Base-by-base conservation (phyloP, 805 yeast genomes). In the Schizosaccharomyces osmophilus region DNA sequence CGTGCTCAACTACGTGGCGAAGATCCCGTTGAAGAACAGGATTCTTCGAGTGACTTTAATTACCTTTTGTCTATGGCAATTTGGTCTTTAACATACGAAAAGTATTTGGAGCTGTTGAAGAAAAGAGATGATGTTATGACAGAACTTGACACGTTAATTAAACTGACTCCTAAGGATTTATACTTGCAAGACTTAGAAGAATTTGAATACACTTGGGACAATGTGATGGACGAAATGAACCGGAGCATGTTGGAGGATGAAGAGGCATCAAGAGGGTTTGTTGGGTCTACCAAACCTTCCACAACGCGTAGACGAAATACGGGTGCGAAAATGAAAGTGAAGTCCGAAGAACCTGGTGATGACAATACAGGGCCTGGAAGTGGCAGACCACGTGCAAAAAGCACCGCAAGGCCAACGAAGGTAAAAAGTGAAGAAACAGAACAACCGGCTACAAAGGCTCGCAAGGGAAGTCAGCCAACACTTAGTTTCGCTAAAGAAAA, bases 31-130 rank as follows among this genome's bases (percentile, higher is more conserved):
- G 73, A 65, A 5, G 73, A 67, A 9, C 67, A 62, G 4, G 63
- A 45, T 11, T 67, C 63, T 54, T 81, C 77, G 61, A 79, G 87
- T 9, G 76, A 83, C 5, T 90, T 81, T 71, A 97, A 93, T 68
- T 93, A 93, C 67, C 76, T 93, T 64, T 76, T 93, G 61, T 94
- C 93, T 15, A 85, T 93, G 95, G 80, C 88, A 43, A 82, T 93
- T 65, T 87, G 96, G 93, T 84, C 96, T 48, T 79, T 93, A 69
- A 90, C 98, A 0, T 78, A 77, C 63, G 98, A 93, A 72, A 79
- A 93, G 67, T 93, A 89, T 69, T 89, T 87, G 67, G 82, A 79
- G 66, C 74, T 93, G 65, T 74, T 88, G 67, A 77, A 77, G 61
- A 94, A 89, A 69, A 78, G 81, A 64, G 86, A 81, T 62, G 83